Evolutionary conservation across 2,329 filamentous ascomycete genomes (phyloP).

Genomic region (Sporothrix luriei): DNA sequence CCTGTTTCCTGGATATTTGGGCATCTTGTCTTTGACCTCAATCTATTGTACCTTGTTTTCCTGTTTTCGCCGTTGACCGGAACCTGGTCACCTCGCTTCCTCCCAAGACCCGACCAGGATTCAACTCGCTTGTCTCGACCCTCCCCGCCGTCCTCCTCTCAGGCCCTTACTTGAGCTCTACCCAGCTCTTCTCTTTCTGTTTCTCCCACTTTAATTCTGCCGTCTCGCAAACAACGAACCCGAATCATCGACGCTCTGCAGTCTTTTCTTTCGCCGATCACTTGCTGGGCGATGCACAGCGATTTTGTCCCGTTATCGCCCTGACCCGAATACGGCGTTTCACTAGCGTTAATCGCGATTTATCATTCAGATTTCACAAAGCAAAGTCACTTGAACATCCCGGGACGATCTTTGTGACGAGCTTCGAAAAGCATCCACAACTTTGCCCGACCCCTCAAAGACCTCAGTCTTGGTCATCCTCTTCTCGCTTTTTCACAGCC

Average conservation of each 20-base stretch:
- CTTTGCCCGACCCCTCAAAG: background rate
- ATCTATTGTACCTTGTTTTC: constrained; percentile 9
- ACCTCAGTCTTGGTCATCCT: too few species aligned
- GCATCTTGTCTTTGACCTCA: background rate
- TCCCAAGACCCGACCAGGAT: background rate
- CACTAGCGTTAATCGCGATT: background rate
- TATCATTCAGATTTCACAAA: background rate
- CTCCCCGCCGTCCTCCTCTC: constrained; percentile 7
- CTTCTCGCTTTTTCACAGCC: constrained; percentile 7
- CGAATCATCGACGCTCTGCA: background rate
- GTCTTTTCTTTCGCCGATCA: background rate
- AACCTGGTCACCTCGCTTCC: constrained; percentile 5
- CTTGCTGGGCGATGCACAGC: background rate
- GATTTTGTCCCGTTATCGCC: background rate
- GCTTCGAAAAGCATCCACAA: background rate
- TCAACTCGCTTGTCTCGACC: constrained; percentile 1
- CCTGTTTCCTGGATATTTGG: background rate
- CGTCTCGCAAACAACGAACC: background rate
- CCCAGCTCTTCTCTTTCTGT: background rate
- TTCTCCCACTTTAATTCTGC: background rate
- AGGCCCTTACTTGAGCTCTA: background rate
- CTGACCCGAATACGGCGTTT: background rate
- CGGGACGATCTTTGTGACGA: background rate
- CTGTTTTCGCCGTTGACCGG: background rate
- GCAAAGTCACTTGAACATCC: background rate